phyloP scores from a whole-genome alignment of 2,329 filamentous ascomycete genomes.

The Hirsutella minnesotensis region DNA sequence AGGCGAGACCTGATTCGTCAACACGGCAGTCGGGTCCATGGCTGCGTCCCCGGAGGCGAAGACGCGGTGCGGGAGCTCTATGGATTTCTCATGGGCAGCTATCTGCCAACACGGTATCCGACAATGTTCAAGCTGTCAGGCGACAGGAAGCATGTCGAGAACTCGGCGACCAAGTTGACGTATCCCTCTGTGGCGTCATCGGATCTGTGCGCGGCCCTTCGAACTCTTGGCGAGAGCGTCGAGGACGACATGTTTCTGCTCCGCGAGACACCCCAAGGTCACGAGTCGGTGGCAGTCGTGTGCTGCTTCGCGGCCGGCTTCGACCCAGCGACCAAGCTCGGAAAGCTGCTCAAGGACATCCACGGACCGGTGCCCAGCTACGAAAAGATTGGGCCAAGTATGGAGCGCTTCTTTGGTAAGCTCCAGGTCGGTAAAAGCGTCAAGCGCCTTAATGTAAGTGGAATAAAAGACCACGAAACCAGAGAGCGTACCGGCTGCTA shows the following conservation, averaged over 20 bases:
- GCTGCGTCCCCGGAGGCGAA: slow-evolving; percentile 25
- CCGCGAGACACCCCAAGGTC: slow-evolving; percentile 26
- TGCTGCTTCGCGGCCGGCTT: slow-evolving; percentile 43
- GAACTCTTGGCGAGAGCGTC: slow-evolving; percentile 34
- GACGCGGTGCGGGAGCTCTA: slow-evolving; percentile 36
- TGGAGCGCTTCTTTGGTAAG: slow-evolving; percentile 40
- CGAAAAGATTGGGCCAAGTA: slow-evolving; percentile 40
- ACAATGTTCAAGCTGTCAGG: slow-evolving; percentile 29
- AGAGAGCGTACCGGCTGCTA: neutral
- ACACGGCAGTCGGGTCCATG: slow-evolving; percentile 28
- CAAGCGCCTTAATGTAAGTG: slow-evolving; percentile 36
- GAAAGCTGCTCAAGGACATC: slow-evolving; percentile 33
- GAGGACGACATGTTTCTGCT: slow-evolving; percentile 45
- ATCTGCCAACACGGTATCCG: slow-evolving; percentile 37
- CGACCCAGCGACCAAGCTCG: slow-evolving; percentile 37
- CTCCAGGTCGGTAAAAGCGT: slow-evolving; percentile 35
- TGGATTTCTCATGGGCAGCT: slow-evolving; percentile 29
- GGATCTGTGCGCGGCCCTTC: slow-evolving; percentile 22
- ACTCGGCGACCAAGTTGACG: slow-evolving; percentile 22
- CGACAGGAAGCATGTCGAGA: slow-evolving; percentile 21
- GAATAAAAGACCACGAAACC: neutral
- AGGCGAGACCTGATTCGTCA: slow-evolving; percentile 25
- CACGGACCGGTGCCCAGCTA: slow-evolving; percentile 42
- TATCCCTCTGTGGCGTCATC: slow-evolving; percentile 16
- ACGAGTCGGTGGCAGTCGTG: slow-evolving; percentile 33